Percentiles rank a stretch among this genome's conserved stretches.
phyloP scores from a whole-genome alignment of 345 rosid genomes.

The Sonneratia alba region DNA sequence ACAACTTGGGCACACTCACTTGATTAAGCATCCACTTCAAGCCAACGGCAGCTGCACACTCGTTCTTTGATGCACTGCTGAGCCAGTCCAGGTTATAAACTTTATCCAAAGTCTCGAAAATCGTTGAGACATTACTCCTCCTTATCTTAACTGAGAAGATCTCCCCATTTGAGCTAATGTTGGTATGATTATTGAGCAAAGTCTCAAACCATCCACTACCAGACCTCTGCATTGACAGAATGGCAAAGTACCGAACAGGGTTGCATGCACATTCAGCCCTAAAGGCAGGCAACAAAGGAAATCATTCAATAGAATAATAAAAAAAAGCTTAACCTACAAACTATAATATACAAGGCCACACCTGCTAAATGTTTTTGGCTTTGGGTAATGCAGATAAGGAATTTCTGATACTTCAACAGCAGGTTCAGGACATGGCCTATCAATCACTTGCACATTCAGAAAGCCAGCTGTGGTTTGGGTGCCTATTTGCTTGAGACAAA shows the following conservation, averaged over 20 bases:
- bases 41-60: conserved; percentile 94
- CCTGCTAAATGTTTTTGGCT: conserved; percentile 76
- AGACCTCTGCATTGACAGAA: conserved; percentile 97
- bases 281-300: conserved; percentile 8
- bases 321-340: background rate
- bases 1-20: conserved; percentile 27
- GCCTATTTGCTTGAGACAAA: conserved; percentile 77
- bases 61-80: conserved; percentile 93
- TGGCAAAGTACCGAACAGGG: conserved; percentile 91
- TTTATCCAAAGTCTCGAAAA: conserved; percentile 71
- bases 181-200: conserved; percentile 82
- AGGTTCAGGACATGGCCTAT: conserved; percentile 68
- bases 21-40: conserved; percentile 99
- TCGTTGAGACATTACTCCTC: conserved; percentile 63
- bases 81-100: conserved; percentile 84
- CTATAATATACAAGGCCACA: conserved; percentile 11
- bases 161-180: conserved; percentile 96
- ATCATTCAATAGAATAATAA: background rate
- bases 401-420: conserved; percentile 78
- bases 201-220: conserved; percentile 99
- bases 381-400: conserved; percentile 80
- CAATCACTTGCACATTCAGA: conserved; percentile 42
- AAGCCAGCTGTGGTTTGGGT: conserved; percentile 31
- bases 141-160: conserved; percentile 85
- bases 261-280: conserved; percentile 88